Evolutionary conservation across 1,284 basidiomycete species (phyloP).

Genomic region (Ganoderma lingzhi): DNA sequence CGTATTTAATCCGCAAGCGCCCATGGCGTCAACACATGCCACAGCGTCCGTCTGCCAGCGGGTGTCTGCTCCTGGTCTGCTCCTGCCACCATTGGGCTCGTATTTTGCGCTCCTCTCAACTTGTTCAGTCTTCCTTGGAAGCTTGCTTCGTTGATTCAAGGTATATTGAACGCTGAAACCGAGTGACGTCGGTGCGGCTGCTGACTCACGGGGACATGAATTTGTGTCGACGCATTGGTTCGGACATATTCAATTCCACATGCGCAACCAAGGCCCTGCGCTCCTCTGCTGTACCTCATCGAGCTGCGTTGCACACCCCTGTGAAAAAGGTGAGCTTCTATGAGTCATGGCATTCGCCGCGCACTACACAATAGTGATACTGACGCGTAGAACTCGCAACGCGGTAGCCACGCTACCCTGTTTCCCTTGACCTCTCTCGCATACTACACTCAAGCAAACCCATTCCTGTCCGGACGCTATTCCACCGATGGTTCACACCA

Average conservation of each 20-base stretch:
- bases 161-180: not conserved
- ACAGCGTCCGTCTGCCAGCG: not conserved
- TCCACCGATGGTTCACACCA: not conserved
- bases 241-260: not conserved
- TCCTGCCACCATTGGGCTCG: not conserved
- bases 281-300: not conserved
- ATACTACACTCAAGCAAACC: not conserved
- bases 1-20: not conserved
- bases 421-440: not conserved
- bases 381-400: not conserved
- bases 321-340: not conserved
- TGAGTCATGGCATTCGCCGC: not conserved
- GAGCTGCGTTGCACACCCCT: not conserved
- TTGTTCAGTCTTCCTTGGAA: not conserved
- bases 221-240: not conserved
- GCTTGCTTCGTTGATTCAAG: not conserved
- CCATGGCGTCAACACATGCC: not conserved
- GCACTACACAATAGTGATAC: not conserved
- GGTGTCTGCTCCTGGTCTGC: no score
- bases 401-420: not conserved
- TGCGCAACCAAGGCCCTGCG: not conserved
- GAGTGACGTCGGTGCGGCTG: not conserved
- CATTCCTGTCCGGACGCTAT: constrained; percentile 18
- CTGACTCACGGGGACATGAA: not conserved
- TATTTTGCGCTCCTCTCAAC: not conserved